Conservation (phyloP, 257 asterid species). For the Fraxinus pennsylvanica region DNA sequence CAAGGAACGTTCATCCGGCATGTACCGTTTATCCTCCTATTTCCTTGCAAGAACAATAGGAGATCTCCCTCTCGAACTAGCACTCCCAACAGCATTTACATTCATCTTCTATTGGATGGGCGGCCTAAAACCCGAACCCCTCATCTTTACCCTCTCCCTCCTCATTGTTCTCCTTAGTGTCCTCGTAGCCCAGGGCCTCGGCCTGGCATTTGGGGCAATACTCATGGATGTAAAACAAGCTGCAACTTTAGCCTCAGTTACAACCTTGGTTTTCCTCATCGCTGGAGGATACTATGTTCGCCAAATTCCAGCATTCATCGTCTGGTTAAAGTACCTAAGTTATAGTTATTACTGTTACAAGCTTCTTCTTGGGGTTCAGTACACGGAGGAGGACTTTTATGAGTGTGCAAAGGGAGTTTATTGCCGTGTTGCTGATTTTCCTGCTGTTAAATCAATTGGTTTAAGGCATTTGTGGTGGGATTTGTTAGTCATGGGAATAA, state of each 20-base stretch:
- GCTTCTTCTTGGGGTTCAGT: slow-evolving; percentile 89
- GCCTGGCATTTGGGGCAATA: slow-evolving; percentile 85
- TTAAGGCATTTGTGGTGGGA: slow-evolving; percentile 72
- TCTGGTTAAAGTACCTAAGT: slow-evolving; percentile 82
- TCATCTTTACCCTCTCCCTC: slow-evolving; percentile 74
- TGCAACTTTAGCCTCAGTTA: slow-evolving; percentile 91
- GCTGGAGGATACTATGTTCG: slow-evolving; percentile 96
- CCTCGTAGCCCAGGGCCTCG: slow-evolving; percentile 88
- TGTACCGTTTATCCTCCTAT: slow-evolving; percentile 93
- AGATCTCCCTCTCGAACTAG: slow-evolving; percentile 92
- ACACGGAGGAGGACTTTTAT: slow-evolving; percentile 57
- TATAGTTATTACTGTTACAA: slow-evolving; percentile 88
- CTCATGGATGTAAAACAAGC: slow-evolving; percentile 97
- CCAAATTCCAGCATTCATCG: slow-evolving; percentile 79
- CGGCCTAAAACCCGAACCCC: slow-evolving; percentile 85
- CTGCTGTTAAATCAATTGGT: slow-evolving; percentile 74
- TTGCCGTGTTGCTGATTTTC: slow-evolving; percentile 74
- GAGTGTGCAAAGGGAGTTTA: slow-evolving; percentile 72
- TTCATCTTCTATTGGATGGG: slow-evolving; percentile 98
- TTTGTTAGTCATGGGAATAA: slow-evolving; percentile 58
- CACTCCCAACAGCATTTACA: slow-evolving; percentile 90
- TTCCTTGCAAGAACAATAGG: slow-evolving; percentile 84
- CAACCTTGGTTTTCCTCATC: slow-evolving; percentile 79
- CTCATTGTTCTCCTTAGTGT: slow-evolving; percentile 80
- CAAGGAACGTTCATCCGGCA: slow-evolving; percentile 89